Evolutionary conservation across 257 asterid genomes (phyloP).

Genomic region (Primulina eburnea): DNA sequence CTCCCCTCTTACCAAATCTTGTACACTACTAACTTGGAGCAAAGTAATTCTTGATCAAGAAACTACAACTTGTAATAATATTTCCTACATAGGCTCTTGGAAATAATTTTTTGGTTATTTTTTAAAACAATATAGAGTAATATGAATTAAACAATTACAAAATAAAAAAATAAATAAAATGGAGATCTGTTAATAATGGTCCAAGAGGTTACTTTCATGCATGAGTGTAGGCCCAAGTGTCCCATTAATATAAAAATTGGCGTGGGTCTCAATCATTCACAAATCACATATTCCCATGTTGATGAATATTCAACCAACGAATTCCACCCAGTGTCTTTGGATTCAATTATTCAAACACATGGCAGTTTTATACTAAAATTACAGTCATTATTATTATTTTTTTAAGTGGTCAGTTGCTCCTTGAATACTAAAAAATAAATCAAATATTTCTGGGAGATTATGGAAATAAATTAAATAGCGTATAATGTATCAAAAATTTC

Average conservation of each 20-base stretch:
- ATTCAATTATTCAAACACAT: neutral
- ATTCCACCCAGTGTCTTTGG: neutral
- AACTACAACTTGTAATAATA: too few species aligned
- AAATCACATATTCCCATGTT: too few species aligned
- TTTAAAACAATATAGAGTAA: too few species aligned
- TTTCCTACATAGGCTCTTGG: neutral
- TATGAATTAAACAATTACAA: neutral
- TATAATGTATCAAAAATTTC: too few species aligned
- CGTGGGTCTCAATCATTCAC: neutral
- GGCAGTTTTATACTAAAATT: neutral
- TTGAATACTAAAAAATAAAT: too few species aligned
- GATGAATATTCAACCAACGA: neutral
- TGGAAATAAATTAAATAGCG: neutral
- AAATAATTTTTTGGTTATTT: too few species aligned
- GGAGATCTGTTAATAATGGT: neutral
- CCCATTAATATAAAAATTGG: neutral
- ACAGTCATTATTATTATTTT: too few species aligned
- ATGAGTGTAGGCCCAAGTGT: neutral
- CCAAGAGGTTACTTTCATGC: neutral
- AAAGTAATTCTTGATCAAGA: too few species aligned
- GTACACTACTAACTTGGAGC: too few species aligned
- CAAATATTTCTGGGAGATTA: too few species aligned
- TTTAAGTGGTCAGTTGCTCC: neutral
- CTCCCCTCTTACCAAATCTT: neutral
- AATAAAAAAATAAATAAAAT: too few species aligned